Evolutionary conservation across 2,329 filamentous ascomycete species (phyloP), one percentile per base, ranked within the genome.

Genomic region (Nothomitra cinnamomea): DNA sequence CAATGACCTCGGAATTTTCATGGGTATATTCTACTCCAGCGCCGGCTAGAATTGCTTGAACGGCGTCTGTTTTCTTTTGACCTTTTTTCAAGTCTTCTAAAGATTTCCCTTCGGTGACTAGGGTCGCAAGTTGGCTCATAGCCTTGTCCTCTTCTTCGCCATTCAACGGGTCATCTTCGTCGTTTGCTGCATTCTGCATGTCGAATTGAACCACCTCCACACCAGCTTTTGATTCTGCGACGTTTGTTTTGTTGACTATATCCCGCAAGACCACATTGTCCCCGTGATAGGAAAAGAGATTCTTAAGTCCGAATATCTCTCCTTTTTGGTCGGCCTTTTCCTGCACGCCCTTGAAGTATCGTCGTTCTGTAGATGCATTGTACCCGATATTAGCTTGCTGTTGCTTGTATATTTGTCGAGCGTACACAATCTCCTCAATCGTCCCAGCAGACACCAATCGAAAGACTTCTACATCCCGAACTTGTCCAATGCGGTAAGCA

Each of bases 321-420:
- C 92, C 92, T 60, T 90, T 90, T 58, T 89, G 81, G 25, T 79
- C 78, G 22, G 79, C 79, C 59, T 87, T 79, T 57, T 94, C 83
- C 67, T 95, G 90, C 0, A 96, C 87, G 41, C 92, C 92, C 59
- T 84, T 88, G 71, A 98, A 98, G 66, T 98, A 98, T 1, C 92
- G 80, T 2, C 92, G 81, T 66, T 98, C 92, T 3, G 82, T 84
- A 0, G 87, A 94, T 0, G 92, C 92, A 35, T 83, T 94, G 67
- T 98, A 96, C 0, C 87, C 92, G 55, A 98, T 96, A 62, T 95
- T 96, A 24, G 92, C 90, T 69, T 96, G 92, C 62, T 98, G 92
- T 64, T 98, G 92, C 66, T 98, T 98, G 74, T 98, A 98, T 40
- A 98, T 92, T 62, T 98, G 92, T 5, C 92, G 78, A 0, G 90